Base-by-base conservation (phyloP, 371 early-diverging fungal species). In the Mortierella sp. region DNA sequence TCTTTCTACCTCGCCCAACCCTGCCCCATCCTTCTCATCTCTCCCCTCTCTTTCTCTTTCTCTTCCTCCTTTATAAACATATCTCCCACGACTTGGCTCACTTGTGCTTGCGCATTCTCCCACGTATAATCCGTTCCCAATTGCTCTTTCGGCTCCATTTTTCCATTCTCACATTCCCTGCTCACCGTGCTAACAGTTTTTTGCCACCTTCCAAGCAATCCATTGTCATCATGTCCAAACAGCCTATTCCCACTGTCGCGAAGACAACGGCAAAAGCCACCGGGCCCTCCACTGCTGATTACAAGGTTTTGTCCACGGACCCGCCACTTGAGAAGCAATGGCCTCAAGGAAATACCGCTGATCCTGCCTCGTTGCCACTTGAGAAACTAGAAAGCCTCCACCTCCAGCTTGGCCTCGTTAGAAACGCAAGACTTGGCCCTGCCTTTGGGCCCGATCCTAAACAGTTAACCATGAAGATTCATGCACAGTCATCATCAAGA, bases 401-500 rank as follows among this genome's bases (percentile, higher is more conserved):
- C 2, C 36, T 72, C 33, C 52, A 65, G 32, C 67, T 66, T 22
- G 66, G 61, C 4, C 62, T 66, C 13, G 32, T 36, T 36, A 33
- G 72, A 19, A 28, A 64, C 13, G 72, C 72, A 52, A 48, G 36
- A 19, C 61, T 68, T 24, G 63, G 57, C 10, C 64, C 67, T 28
- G 24, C 50, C 24, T 64, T 64, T 32, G 74, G 74, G 6, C 60
- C 65, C 2, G 74, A 74, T 33, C 60, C 68, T 13, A 40, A 5
- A 16, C 59, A 9, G 32, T 45, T 68, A 15, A 15, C 45, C 40
- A 63, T 74, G 64, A 41, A 28, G 4, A 1, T 58, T 32, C 16
- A 58, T 0, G 62, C 74, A 2, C 67, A 64, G 36, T 67, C 74
- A 15, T 9, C 58, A 32, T 41, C 58, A 32, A 33, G 87, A 59